phyloP scores from a whole-genome alignment of 1,284 basidiomycete species.

The Lentinula novae-zelandiae region DNA sequence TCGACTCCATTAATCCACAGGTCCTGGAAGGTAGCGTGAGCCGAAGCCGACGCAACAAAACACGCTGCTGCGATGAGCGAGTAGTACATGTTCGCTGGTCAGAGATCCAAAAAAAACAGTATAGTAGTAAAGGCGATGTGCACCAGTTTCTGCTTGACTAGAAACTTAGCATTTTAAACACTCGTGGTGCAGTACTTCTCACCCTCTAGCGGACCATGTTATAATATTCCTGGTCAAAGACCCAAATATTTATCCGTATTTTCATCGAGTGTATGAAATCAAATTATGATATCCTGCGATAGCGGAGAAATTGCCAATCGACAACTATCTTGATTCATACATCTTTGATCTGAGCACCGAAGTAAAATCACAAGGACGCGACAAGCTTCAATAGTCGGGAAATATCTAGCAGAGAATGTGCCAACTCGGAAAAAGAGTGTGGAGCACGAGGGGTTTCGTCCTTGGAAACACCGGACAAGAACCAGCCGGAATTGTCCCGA shows the following conservation, averaged over 20 bases:
- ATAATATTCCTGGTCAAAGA: neutral
- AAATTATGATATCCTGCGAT: neutral
- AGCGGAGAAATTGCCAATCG: conserved; percentile 1
- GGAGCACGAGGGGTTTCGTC: neutral
- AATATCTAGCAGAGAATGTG: neutral
- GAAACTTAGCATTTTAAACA: neutral
- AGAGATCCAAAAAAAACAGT: neutral
- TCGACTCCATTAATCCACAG: conserved; percentile 51
- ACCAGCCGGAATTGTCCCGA: neutral
- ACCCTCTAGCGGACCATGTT: neutral
- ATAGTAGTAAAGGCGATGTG: neutral
- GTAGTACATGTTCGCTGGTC: conserved; percentile 22
- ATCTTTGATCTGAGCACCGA: neutral
- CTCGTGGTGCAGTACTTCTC: neutral
- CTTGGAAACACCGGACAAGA: conserved; percentile 1
- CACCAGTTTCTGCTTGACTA: neutral
- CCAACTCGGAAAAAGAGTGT: neutral
- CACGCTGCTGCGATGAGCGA: conserved; percentile 29
- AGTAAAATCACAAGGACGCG: neutral
- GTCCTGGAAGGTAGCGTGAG: conserved; percentile 52
- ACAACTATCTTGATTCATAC: neutral
- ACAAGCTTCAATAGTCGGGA: neutral
- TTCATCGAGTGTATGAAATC: neutral
- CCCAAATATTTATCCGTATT: conserved; percentile 4
- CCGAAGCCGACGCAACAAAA: conserved; percentile 32